phyloP scores from a whole-genome alignment of 2,329 filamentous ascomycete species.

The Cladosporium velox region DNA sequence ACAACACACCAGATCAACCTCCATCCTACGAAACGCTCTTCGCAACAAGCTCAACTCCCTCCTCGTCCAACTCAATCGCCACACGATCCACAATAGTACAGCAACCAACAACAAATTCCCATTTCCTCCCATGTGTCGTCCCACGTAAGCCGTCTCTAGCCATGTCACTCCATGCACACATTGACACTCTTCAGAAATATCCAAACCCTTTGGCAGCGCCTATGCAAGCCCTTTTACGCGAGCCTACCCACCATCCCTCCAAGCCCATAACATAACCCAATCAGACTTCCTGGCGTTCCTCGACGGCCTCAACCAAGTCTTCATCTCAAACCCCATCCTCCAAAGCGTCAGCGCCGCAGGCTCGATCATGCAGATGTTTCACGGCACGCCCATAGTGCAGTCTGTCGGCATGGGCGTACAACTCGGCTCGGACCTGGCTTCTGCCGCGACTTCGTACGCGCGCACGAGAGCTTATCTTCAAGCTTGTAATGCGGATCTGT shows the following conservation, averaged over 20 bases:
- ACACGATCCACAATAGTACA: background rate
- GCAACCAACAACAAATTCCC: background rate
- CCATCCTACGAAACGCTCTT: background rate
- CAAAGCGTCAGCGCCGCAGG: constrained; percentile 30
- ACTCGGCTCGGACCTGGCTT: background rate
- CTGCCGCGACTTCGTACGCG: background rate
- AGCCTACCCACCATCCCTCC: constrained; percentile 11
- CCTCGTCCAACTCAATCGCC: background rate
- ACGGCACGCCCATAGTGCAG: constrained; percentile 29
- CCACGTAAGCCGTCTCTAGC: background rate
- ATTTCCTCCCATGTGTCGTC: background rate
- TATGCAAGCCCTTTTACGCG: constrained; percentile 6
- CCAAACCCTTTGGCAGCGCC: background rate
- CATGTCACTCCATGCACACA: background rate
- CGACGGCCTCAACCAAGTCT: constrained; percentile 34
- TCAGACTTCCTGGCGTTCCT: constrained; percentile 34
- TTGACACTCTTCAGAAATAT: background rate
- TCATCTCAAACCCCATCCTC: constrained; percentile 33
- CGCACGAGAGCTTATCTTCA: constrained; percentile 5
- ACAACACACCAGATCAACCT: background rate
- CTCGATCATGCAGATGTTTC: constrained; percentile 26
- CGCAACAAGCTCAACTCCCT: background rate
- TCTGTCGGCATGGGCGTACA: constrained; percentile 28
- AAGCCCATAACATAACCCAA: constrained; percentile 21
- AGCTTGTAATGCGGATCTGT: constrained; percentile 3